Base-by-base conservation (phyloP, 805 yeast species). In the Ogataea populi-albae region DNA sequence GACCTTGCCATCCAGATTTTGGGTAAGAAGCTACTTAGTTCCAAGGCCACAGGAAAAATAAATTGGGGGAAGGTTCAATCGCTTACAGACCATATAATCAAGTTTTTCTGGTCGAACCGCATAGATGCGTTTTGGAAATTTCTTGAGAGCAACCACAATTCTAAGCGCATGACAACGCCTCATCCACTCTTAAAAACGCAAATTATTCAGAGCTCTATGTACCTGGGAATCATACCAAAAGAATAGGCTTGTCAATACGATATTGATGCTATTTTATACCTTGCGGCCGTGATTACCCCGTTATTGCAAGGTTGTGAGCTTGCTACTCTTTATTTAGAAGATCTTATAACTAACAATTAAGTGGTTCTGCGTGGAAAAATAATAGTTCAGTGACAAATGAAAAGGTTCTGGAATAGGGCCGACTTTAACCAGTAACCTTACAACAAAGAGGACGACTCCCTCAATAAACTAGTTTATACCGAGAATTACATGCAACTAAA, bases 401-500 rank as follows among this genome's bases (percentile, higher is more conserved):
- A n/a, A n/a, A n/a, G n/a, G n/a, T n/a, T n/a, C n/a, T n/a, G n/a
- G n/a, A n/a, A n/a, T n/a, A n/a, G n/a, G n/a, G n/a, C n/a, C n/a
- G n/a, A n/a, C n/a, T n/a, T n/a, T n/a, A n/a, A n/a, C n/a, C n/a
- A n/a, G n/a, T n/a, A n/a, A n/a, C n/a, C n/a, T n/a, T 35, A 37
- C 33, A 23, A 23, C 27, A 40, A 32, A 31, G 20, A 17, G 23
- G 24, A 19, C 21, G n/a, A n/a, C n/a, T n/a, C n/a, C n/a, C n/a
- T n/a, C n/a, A n/a, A n/a, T n/a, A n/a, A n/a, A n/a, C n/a, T n/a
- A n/a, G n/a, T n/a, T n/a, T n/a, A n/a, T n/a, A n/a, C n/a, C n/a
- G n/a, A 28, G 29, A 14, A 12, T 25, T n/a, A 8, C 28, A 8
- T 8, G 9, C 8, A 11, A 20, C 50, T 55, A 81, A 35, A 79